phyloP scores from a whole-genome alignment of 345 rosid species.

The Psidium friedrichsthalianum region DNA sequence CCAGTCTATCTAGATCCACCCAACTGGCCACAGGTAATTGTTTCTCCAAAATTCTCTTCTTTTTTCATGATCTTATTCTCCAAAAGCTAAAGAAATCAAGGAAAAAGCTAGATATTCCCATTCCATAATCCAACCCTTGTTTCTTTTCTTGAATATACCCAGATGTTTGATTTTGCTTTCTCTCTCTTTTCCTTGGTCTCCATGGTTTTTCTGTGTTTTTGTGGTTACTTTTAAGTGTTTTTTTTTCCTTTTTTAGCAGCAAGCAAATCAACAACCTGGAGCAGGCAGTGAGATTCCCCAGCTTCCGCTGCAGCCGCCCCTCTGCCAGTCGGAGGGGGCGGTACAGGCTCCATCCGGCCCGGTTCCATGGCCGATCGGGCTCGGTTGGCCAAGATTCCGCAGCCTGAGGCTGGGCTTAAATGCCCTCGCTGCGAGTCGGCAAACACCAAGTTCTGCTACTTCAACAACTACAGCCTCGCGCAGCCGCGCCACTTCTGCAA shows the following conservation, averaged over 20 bases:
- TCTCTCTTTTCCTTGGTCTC: not conserved
- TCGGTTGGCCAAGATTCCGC: conserved; percentile 41
- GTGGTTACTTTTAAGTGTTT: not conserved
- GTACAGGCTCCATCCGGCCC: conserved; percentile 18
- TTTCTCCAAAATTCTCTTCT: not conserved
- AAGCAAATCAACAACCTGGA: conserved; percentile 23
- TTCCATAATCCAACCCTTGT: conserved; percentile 16
- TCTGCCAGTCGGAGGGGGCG: conserved; percentile 13
- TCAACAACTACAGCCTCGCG: conserved; percentile 62
- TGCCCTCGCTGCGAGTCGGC: conserved; percentile 67
- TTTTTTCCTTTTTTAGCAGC: conserved; percentile 10
- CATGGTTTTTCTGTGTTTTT: not conserved
- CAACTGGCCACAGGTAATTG: conserved; percentile 46
- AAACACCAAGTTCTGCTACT: conserved; percentile 71
- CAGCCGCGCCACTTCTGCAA: conserved; percentile 82
- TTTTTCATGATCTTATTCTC: not conserved
- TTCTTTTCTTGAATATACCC: conserved; percentile 40
- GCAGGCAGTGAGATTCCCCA: not conserved
- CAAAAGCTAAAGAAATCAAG: conserved; percentile 1
- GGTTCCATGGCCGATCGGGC: conserved; percentile 51
- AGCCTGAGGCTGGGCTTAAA: conserved; percentile 41
- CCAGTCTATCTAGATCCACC: conserved; percentile 55
- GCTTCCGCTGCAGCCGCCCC: conserved; percentile 23
- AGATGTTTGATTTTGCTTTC: conserved; percentile 5
- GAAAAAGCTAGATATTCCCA: conserved; percentile 11